These are phyloP conservation scores for Coelastrella sp. DNA, from an alignment of 139 green algal species.

Conservation along the genomic window DNA sequence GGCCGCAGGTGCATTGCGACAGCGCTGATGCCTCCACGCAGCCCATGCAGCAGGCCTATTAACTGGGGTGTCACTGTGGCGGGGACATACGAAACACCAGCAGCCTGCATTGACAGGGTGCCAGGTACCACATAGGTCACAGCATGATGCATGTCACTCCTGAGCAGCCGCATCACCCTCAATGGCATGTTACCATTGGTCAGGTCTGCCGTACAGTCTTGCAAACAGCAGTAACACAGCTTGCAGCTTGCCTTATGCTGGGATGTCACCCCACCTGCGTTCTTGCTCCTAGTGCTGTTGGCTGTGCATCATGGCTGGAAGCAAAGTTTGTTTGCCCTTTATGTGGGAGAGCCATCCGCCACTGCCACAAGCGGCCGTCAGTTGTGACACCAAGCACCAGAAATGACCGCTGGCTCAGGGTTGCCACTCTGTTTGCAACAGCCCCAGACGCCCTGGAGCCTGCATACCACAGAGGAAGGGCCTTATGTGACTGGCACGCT, in stretches of 20 bases:
- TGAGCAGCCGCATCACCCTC: not conserved
- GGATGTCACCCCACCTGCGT: slow-evolving; percentile 10
- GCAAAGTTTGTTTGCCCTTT: slow-evolving; percentile 27
- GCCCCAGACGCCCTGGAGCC: not conserved
- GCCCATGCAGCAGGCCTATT: slow-evolving; percentile 66
- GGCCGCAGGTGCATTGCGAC: slow-evolving; percentile 63
- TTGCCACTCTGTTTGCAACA: not conserved
- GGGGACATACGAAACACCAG: not conserved
- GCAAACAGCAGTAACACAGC: not conserved
- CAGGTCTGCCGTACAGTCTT: not conserved
- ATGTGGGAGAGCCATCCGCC: slow-evolving; percentile 65
- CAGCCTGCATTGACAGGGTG: slow-evolving; percentile 3
- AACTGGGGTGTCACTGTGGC: slow-evolving; percentile 39
- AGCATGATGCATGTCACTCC: not conserved
- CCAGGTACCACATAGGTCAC: not conserved
- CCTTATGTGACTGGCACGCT: not conserved
- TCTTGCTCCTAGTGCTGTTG: slow-evolving; percentile 23
- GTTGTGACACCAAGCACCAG: slow-evolving; percentile 56
- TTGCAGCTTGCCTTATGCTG: not conserved
- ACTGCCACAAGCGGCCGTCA: slow-evolving; percentile 81
- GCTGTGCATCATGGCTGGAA: not conserved
- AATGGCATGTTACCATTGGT: too few species aligned
- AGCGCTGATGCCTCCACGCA: slow-evolving; percentile 63
- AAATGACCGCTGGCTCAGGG: slow-evolving; percentile 28
- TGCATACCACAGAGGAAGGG: not conserved